phyloP scores from a whole-genome alignment of 139 green algal genomes.

The Spirogloea muscicola region DNA sequence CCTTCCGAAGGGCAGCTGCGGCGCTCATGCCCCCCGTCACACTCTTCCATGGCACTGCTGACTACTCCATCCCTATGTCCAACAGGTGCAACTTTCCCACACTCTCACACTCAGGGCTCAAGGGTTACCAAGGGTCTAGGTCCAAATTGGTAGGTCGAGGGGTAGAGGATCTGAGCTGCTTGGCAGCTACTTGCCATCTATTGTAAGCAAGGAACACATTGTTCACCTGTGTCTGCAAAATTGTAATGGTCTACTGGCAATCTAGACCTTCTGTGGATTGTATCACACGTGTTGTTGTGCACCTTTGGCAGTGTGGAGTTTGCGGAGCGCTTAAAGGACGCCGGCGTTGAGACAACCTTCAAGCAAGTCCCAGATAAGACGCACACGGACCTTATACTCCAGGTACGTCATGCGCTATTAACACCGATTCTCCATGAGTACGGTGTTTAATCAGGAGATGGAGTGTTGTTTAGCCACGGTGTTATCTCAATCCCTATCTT shows the following conservation, averaged over 20 bases:
- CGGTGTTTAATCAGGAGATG: no score
- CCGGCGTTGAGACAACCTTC: slow-evolving; percentile 20
- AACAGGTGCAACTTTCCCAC: no score
- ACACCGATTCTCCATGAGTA: no score
- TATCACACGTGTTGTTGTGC: neutral
- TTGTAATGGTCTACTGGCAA: neutral
- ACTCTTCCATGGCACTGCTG: slow-evolving; percentile 42
- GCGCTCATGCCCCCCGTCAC: slow-evolving; percentile 37
- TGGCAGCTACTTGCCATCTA: neutral
- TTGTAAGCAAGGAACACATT: no score
- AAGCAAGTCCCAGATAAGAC: slow-evolving; percentile 39
- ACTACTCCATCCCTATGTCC: slow-evolving; percentile 48
- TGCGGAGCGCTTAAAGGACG: slow-evolving; percentile 12
- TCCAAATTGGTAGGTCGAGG: neutral
- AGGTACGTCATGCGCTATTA: slow-evolving; percentile 8
- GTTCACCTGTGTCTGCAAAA: no score
- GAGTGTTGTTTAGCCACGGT: no score
- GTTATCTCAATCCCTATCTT: no score
- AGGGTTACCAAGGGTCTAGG: no score
- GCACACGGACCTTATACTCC: slow-evolving; percentile 39
- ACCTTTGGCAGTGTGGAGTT: neutral
- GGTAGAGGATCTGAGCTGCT: neutral
- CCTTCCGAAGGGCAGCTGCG: neutral
- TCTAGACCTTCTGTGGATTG: neutral
- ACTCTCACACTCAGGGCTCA: no score